Base-by-base conservation (phyloP, 1,139 yeast species). In the Sugiyamaella pinicola region DNA sequence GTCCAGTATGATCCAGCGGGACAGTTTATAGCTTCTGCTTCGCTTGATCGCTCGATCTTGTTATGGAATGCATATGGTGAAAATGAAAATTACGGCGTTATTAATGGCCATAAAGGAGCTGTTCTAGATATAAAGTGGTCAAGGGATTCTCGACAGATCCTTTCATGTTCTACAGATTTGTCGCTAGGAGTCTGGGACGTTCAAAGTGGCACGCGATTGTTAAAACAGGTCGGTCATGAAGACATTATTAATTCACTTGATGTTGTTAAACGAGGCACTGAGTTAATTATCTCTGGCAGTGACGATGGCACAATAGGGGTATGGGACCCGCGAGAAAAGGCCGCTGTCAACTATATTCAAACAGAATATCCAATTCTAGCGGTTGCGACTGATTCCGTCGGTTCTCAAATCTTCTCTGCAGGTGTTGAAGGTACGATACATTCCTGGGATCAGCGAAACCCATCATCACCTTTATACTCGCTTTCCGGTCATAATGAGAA, bases 361-460 rank as follows among this genome's bases (percentile, higher is more conserved):
- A 74, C 83, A 0, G 75, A 74, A 1, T 84, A 73, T 61, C 93
- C 95, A 0, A 61, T 87, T 1, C 67, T 86, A 15, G 73, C 87
- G 0, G 80, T 84, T 5, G 76, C 78, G 1, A 56, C 70, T 15
- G 69, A 69, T 42, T 58, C 64, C 2, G 66, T 66, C 31, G 83
- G 79, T 1, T 63, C 70, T 9, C 69, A 69, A 6, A 60, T 85
- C 2, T 87, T 75, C 59, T 73, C 81, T 3, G 74, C 84, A 0
- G 96, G 96, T 0, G 79, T 87, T 2, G 93, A 87, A 55, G 85
- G 89, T 1, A 69, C 74, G 0, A 75, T 87, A 0, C 66, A 71
- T 47, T 84, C 83, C 1, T 83, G 76, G 69, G 93, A 86, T 61
- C 53, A 78, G 12, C 56, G 70, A 2, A 55, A 58, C 68, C 44